Evolutionary conservation across 1,284 basidiomycete species (phyloP).

Genomic region (Naganishia cerealis): DNA sequence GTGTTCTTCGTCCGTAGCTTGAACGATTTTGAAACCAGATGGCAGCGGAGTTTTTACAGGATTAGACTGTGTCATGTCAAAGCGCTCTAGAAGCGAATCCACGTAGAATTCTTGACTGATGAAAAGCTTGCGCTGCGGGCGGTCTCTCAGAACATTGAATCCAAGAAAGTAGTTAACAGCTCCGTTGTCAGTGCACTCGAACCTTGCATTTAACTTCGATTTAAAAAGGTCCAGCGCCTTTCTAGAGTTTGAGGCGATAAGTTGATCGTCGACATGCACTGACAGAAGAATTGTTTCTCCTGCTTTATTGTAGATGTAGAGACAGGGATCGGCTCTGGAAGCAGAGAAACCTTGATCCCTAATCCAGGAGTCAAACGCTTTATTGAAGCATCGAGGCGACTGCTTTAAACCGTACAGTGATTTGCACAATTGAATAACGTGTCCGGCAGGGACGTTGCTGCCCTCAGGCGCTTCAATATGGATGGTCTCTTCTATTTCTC

Average conservation of each 20-base stretch:
- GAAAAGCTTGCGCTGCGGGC: constrained; percentile 20
- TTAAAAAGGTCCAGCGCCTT: constrained; percentile 36
- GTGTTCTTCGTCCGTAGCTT: too few relatives aligned
- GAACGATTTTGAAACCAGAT: too few relatives aligned
- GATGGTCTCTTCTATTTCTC: constrained; percentile 19
- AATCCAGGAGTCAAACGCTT: constrained; percentile 35
- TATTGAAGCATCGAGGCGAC: constrained; percentile 40
- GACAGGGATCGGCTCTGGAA: constrained; percentile 32
- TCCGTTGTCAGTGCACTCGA: too few relatives aligned
- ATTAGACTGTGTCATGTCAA: constrained; percentile 34
- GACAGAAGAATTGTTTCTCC: constrained; percentile 27
- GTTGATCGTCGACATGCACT: constrained; percentile 41
- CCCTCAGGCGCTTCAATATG: constrained; percentile 11
- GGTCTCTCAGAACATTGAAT: constrained; percentile 35
- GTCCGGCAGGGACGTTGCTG: constrained; percentile 23
- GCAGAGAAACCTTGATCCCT: constrained; percentile 31
- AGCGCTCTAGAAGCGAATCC: constrained; percentile 33
- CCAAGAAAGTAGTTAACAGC: constrained; percentile 37
- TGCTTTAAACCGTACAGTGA: constrained; percentile 42
- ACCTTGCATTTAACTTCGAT: constrained; percentile 15
- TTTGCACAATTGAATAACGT: constrained; percentile 35
- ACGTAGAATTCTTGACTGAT: constrained; percentile 39
- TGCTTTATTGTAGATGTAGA: constrained; percentile 12
- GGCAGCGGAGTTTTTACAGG: constrained; percentile 7
- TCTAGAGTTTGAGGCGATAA: constrained; percentile 37